Conservation (phyloP, 2,329 filamentous ascomycete genomes). For the Aspergillus sp. region DNA sequence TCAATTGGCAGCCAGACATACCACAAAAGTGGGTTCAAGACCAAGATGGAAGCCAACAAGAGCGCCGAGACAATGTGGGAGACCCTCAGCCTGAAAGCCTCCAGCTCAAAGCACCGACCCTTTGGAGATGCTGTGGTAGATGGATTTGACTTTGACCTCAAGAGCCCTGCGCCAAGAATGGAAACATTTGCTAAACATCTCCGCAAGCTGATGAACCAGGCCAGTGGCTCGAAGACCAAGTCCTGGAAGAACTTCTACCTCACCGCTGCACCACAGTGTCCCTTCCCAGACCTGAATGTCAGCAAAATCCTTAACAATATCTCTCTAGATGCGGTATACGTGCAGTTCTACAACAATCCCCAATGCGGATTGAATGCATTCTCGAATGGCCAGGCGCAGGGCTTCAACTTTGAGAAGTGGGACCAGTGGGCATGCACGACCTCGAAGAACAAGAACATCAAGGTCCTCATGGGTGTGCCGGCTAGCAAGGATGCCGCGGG, state of each 20-base stretch:
- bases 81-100: constrained; percentile 50
- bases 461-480: constrained; percentile 56
- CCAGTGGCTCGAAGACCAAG: constrained; percentile 25
- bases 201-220: constrained; percentile 46
- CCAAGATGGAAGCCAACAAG: constrained; percentile 44
- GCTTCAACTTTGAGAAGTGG: constrained; percentile 58
- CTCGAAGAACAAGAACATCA: constrained; percentile 51
- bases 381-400: constrained; percentile 40
- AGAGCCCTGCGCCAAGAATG: constrained; percentile 53
- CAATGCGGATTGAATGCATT: constrained; percentile 53
- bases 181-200: constrained; percentile 53
- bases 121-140: constrained; percentile 60
- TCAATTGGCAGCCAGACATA: constrained; percentile 68
- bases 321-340: constrained; percentile 52
- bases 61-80: constrained; percentile 60
- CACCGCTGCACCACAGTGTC: constrained; percentile 60
- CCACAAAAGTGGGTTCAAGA: constrained; percentile 56
- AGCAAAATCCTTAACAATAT: constrained; percentile 51
- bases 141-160: constrained; percentile 71
- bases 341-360: constrained; percentile 61
- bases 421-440: constrained; percentile 55
- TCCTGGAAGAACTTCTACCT: constrained; percentile 42
- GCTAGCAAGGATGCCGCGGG: constrained; percentile 44
- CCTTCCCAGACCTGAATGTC: constrained; percentile 55
- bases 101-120: constrained; percentile 41